Evolutionary conservation across 345 rosid species (phyloP).

Genomic region (Aquilaria malaccensis): DNA sequence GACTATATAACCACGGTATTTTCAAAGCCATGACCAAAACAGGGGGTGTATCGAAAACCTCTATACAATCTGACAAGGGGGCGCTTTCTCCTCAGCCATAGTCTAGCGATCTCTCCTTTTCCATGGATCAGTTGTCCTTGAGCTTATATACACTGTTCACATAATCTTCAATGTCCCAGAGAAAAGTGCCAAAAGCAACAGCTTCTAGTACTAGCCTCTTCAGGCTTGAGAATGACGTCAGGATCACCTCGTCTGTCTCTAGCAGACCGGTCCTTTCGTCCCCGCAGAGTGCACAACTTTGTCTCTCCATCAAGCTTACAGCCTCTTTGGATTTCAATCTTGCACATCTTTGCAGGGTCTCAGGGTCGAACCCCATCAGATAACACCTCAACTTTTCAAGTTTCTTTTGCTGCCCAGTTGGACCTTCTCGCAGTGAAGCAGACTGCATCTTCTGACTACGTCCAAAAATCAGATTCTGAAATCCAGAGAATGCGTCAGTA

Average conservation of each 20-base stretch:
- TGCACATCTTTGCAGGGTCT: constrained; percentile 62
- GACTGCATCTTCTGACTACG: constrained; percentile 8
- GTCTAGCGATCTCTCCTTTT: neutral
- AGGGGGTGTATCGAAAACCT: no score
- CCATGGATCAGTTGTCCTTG: constrained; percentile 25
- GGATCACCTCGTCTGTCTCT: constrained; percentile 37
- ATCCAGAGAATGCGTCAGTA: constrained; percentile 21
- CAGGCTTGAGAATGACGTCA: constrained; percentile 77
- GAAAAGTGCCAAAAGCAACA: constrained; percentile 85
- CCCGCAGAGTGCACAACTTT: constrained; percentile 64
- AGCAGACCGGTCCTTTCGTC: constrained; percentile 28
- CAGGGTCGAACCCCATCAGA: constrained; percentile 59
- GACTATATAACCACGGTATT: no score
- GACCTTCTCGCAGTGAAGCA: constrained; percentile 17
- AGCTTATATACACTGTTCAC: constrained; percentile 64
- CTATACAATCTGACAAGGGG: no score
- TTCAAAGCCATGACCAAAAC: neutral
- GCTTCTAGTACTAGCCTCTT: constrained; percentile 90
- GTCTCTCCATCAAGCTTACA: constrained; percentile 60
- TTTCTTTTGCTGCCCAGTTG: constrained; percentile 15
- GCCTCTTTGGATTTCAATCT: constrained; percentile 67
- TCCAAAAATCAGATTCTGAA: constrained; percentile 43
- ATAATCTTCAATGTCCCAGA: constrained; percentile 86
- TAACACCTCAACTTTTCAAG: constrained; percentile 48
- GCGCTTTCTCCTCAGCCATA: neutral